phyloP scores from a whole-genome alignment of 352 stramenopile species.

The Aphanomyces invadans region DNA sequence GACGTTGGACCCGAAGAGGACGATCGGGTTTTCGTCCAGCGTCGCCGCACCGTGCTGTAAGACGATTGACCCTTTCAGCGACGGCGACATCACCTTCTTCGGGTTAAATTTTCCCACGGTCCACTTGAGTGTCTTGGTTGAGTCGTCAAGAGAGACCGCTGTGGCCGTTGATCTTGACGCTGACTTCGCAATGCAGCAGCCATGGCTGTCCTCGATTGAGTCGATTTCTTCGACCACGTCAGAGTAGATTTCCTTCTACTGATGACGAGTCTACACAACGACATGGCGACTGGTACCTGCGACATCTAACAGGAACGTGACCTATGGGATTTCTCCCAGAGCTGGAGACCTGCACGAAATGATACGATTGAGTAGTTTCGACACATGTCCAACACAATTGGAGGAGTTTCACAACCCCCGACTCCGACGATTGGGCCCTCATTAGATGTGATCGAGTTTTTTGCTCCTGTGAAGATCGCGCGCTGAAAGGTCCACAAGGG shows the following conservation, averaged over 20 bases:
- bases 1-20: constrained; percentile 95
- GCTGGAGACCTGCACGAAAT: too few species aligned
- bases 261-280: not conserved
- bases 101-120: constrained; percentile 88
- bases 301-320: too few species aligned
- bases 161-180: constrained; percentile 91
- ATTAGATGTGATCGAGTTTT: too few species aligned
- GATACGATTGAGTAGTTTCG: too few species aligned
- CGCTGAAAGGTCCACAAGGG: too few species aligned
- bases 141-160: constrained; percentile 93
- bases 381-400: too few species aligned
- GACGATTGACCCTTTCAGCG: constrained; percentile 88
- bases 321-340: too few species aligned
- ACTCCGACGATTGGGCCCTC: too few species aligned
- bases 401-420: too few species aligned
- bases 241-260: constrained; percentile 98
- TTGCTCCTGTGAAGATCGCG: too few species aligned
- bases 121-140: constrained; percentile 92
- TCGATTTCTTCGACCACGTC: constrained; percentile 98
- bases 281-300: constrained; percentile 26
- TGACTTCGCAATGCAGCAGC: constrained; percentile 93
- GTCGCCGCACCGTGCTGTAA: constrained; percentile 76
- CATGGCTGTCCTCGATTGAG: constrained; percentile 92
- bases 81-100: constrained; percentile 81
- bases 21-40: constrained; percentile 88